A percentile compares a stretch with the other conserved stretches of the same genome.
phyloP scores from a whole-genome alignment of 345 rosid genomes.

The Cochlearia excelsa region DNA sequence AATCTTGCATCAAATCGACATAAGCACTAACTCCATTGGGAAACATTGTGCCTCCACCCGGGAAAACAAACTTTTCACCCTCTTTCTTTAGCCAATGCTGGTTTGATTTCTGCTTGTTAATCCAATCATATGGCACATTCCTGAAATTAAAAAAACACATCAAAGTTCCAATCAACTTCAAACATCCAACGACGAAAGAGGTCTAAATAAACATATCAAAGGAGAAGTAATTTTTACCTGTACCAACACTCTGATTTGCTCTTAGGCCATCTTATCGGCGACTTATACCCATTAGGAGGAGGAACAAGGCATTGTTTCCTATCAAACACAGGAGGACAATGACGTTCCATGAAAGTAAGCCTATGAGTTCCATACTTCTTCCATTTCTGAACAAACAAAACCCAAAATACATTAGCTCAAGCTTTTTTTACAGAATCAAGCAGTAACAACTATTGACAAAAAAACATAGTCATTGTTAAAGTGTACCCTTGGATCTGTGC shows the following conservation, averaged over 20 bases:
- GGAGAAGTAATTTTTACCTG: constrained; percentile 51
- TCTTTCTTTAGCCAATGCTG: constrained; percentile 93
- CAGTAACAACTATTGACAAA: not conserved
- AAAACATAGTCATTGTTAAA: not conserved
- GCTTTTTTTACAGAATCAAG: not conserved
- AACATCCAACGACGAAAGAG: constrained; percentile 10
- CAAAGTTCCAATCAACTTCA: constrained; percentile 15
- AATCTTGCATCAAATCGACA: constrained; percentile 88
- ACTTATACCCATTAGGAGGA: constrained; percentile 94
- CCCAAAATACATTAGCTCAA: constrained; percentile 8
- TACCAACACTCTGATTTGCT: constrained; percentile 93
- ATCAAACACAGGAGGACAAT: constrained; percentile 85
- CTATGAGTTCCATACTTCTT: constrained; percentile 79
- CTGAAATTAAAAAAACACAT: constrained; percentile 44
- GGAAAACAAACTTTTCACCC: constrained; percentile 87
- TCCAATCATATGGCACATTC: constrained; percentile 98
- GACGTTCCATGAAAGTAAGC: constrained; percentile 92
- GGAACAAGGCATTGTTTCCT: constrained; percentile 91
- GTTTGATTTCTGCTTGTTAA: constrained; percentile 91
- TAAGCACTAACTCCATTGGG: constrained; percentile 91
- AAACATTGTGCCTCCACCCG: constrained; percentile 99
- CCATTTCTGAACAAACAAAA: constrained; percentile 68
- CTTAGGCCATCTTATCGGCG: constrained; percentile 93
- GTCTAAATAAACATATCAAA: not conserved
- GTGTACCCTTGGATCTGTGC: constrained; percentile 83